These are phyloP conservation scores for Cochlearia excelsa DNA, from an alignment of 345 rosid species.

Conservation along the genomic window DNA sequence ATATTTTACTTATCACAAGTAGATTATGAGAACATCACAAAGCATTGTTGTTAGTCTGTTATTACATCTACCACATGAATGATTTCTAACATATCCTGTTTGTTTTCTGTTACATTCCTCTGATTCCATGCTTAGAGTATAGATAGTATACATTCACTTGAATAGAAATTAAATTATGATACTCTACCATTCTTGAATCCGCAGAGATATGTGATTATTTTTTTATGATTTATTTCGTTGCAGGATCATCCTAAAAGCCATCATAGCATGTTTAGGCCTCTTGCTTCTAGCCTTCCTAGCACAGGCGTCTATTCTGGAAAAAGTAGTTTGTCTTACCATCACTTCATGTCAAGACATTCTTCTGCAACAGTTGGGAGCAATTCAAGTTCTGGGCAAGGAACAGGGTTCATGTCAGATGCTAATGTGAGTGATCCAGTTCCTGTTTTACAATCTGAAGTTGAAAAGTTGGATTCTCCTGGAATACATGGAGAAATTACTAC, in stretches of 20 bases:
- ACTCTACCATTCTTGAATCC: background rate
- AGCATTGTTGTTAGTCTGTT: too few relatives aligned
- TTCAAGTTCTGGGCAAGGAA: slow-evolving; percentile 62
- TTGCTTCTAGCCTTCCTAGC: slow-evolving; percentile 93
- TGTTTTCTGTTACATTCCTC: too few relatives aligned
- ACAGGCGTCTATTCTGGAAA: slow-evolving; percentile 76
- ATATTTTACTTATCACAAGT: slow-evolving; percentile 5
- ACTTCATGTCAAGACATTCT: slow-evolving; percentile 65
- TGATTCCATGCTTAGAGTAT: too few relatives aligned
- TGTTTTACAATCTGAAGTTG: slow-evolving; percentile 44
- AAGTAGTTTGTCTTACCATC: slow-evolving; percentile 51
- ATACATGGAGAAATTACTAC: slow-evolving; percentile 58
- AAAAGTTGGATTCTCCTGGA: slow-evolving; percentile 37
- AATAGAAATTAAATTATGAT: background rate
- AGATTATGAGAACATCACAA: too few relatives aligned
- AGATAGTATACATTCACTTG: too few relatives aligned
- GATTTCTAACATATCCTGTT: too few relatives aligned
- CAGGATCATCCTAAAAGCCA: slow-evolving; percentile 90
- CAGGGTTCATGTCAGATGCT: slow-evolving; percentile 47
- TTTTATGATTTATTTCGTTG: slow-evolving; percentile 22
- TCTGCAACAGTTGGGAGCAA: slow-evolving; percentile 65
- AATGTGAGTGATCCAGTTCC: slow-evolving; percentile 52
- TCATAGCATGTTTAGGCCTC: slow-evolving; percentile 97
- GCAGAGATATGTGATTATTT: slow-evolving; percentile 10
- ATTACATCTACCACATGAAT: too few relatives aligned